Conservation (phyloP, 78 protist species). For the Dictyostelium discoideum region DNA sequence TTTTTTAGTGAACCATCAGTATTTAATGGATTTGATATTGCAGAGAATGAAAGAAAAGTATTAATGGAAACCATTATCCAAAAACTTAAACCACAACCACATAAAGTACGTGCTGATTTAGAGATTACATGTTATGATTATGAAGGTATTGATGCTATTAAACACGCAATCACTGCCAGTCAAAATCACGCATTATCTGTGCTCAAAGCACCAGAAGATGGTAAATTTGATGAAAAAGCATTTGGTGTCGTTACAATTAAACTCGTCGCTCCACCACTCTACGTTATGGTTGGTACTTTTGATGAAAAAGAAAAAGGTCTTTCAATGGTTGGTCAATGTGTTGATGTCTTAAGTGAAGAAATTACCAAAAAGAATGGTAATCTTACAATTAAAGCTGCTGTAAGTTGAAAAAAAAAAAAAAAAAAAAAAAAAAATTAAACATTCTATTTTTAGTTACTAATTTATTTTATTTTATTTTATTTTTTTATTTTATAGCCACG, state of each 20-base stretch:
- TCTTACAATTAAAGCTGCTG: slow-evolving; percentile 57
- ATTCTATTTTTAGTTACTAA: not conserved
- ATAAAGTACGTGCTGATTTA: slow-evolving; percentile 79
- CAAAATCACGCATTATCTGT: slow-evolving; percentile 54
- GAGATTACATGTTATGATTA: slow-evolving; percentile 92
- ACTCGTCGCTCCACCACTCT: slow-evolving; percentile 96
- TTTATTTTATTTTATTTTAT: not conserved
- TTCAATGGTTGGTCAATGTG: slow-evolving; percentile 73
- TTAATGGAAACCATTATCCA: slow-evolving; percentile 85
- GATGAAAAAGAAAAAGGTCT: slow-evolving; percentile 92
- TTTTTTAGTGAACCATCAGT: slow-evolving; percentile 60
- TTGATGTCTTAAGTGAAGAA: slow-evolving; percentile 74
- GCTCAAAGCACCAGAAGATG: slow-evolving; percentile 7
- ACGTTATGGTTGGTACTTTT: slow-evolving; percentile 90
- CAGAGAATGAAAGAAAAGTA: slow-evolving; percentile 11
- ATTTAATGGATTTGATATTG: slow-evolving; percentile 66
- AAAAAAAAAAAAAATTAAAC: not conserved
- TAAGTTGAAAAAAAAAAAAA: slow-evolving; percentile 6
- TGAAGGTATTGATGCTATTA: slow-evolving; percentile 98
- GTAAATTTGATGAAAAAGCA: slow-evolving; percentile 39
- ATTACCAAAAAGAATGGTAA: slow-evolving; percentile 75
- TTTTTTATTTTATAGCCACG: slow-evolving; percentile 54
- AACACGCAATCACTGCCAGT: slow-evolving; percentile 91
- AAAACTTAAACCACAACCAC: slow-evolving; percentile 93
- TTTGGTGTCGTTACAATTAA: slow-evolving; percentile 83